phyloP scores from a whole-genome alignment of 2,329 filamentous ascomycete genomes.

The Herpotrichia juniperi region DNA sequence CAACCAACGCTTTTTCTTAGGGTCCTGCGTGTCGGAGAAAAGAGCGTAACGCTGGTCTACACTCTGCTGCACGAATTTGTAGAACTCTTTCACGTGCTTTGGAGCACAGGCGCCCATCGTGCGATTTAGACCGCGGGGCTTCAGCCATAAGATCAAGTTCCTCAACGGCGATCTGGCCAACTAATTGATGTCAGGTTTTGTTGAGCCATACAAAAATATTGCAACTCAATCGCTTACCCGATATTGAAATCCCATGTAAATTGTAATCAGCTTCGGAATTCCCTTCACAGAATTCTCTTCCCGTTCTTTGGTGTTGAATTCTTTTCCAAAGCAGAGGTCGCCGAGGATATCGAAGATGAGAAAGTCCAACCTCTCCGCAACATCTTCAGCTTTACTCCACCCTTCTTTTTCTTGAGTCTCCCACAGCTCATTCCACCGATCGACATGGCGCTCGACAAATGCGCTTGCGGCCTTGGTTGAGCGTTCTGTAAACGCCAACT shows the following conservation, averaged over 20 bases:
- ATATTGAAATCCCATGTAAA: constrained; percentile 10
- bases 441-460: constrained; percentile 15
- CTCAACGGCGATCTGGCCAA: too few relatives aligned
- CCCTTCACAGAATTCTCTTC: constrained; percentile 14
- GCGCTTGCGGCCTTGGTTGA: constrained; percentile 8
- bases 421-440: constrained; percentile 20
- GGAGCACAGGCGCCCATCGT: neutral
- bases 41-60: neutral
- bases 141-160: neutral
- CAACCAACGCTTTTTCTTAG: too few relatives aligned
- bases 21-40: too few relatives aligned
- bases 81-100: neutral
- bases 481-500: constrained; percentile 19
- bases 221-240: constrained; percentile 4
- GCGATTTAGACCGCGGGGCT: neutral
- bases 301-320: constrained; percentile 39
- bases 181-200: neutral
- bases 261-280: constrained; percentile 9
- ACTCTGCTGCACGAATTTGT: neutral
- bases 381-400: constrained; percentile 1
- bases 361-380: neutral
- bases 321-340: constrained; percentile 43
- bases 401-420: neutral
- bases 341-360: constrained; percentile 54
- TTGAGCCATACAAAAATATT: too few relatives aligned